These are phyloP conservation scores for Drechslerella stenobrocha DNA, from an alignment of 2,329 filamentous ascomycete genomes.

Conservation along the genomic window DNA sequence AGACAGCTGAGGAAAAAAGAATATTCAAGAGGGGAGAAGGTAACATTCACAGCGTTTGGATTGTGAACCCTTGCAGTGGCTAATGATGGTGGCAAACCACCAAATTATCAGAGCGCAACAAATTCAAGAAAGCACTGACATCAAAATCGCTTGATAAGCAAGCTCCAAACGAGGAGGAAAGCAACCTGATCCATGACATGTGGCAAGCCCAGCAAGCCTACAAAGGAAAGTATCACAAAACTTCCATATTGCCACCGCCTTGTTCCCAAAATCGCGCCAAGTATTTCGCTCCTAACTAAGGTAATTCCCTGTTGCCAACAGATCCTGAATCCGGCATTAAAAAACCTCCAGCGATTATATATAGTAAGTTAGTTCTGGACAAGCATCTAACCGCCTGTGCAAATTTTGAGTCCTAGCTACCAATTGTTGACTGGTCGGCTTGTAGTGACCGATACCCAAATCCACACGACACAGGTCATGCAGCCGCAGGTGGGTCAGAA, in stretches of 20 bases:
- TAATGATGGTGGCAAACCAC: slow-evolving; percentile 8
- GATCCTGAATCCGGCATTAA: slow-evolving; percentile 46
- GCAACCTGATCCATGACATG: slow-evolving; percentile 71
- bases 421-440: background rate
- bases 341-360: slow-evolving; percentile 60
- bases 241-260: background rate
- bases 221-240: slow-evolving; percentile 57
- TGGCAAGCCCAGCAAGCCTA: slow-evolving; percentile 71
- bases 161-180: slow-evolving; percentile 71
- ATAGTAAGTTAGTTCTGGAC: slow-evolving; percentile 55
- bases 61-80: no score
- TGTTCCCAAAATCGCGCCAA: background rate
- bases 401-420: slow-evolving; percentile 3
- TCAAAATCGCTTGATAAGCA: slow-evolving; percentile 66
- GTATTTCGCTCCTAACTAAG: background rate
- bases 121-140: slow-evolving; percentile 67
- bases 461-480: slow-evolving; percentile 73
- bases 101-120: slow-evolving; percentile 59
- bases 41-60: no score
- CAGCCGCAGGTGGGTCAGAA: slow-evolving; percentile 70
- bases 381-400: background rate
- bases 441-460: slow-evolving; percentile 63
- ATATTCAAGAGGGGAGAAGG: slow-evolving; percentile 67
- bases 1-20: slow-evolving; percentile 67
- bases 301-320: slow-evolving; percentile 29